A percentile compares a stretch with the other conserved stretches of the same genome.
Evolutionary conservation across 306 rosid genomes (phyloP).

Genomic region (Corylus americana): DNA sequence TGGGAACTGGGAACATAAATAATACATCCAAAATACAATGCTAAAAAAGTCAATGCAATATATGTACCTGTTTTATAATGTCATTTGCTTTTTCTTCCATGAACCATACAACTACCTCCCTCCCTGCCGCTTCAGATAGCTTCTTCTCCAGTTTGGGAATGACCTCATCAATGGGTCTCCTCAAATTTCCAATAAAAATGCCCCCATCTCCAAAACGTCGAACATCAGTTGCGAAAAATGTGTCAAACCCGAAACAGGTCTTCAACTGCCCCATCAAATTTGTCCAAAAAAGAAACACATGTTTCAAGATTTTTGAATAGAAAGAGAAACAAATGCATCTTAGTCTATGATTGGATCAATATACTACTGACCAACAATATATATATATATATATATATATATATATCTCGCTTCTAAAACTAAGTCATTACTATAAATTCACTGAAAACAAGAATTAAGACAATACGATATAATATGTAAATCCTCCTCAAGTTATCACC

Average conservation of each 20-base stretch:
- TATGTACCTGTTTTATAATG: conserved; percentile 74
- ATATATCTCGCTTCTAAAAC: background rate
- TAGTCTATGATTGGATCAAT: background rate
- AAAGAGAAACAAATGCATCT: background rate
- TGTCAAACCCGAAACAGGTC: conserved; percentile 85
- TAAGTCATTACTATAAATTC: background rate
- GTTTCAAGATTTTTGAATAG: conserved; percentile 3
- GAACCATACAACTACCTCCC: conserved; percentile 85
- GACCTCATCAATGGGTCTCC: conserved; percentile 85
- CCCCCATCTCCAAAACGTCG: conserved; percentile 98
- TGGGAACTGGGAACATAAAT: background rate
- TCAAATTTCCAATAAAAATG: conserved; percentile 82
- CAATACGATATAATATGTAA: background rate
- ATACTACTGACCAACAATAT: background rate
- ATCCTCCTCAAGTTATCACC: background rate
- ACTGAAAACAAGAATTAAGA: no score
- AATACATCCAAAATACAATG: background rate
- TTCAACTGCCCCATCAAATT: conserved; percentile 53
- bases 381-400: no score
- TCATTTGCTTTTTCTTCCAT: conserved; percentile 84
- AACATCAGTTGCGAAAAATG: conserved; percentile 86
- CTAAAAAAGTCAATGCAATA: background rate
- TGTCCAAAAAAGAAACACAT: conserved; percentile 4
- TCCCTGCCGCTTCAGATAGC: conserved; percentile 76
- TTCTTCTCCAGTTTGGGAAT: conserved; percentile 84